phyloP scores from a whole-genome alignment of 164 flowering plant species.

The Chimonanthus praecox region DNA sequence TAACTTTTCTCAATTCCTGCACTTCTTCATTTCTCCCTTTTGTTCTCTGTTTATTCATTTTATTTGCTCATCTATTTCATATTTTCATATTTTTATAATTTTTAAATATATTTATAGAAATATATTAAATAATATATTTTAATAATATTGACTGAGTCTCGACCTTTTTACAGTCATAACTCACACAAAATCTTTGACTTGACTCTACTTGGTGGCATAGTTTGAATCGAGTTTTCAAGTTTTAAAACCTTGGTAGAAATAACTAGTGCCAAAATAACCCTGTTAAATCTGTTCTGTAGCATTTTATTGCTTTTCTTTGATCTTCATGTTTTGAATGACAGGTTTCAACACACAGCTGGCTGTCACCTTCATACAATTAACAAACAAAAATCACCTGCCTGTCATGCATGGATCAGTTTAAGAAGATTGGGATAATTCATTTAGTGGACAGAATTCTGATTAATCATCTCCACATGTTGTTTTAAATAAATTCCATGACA shows the following conservation, averaged over 20 bases:
- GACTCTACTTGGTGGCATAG: no score
- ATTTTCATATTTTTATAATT: no score
- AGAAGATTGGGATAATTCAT: constrained; percentile 1
- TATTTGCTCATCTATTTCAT: no score
- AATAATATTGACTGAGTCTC: no score
- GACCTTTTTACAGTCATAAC: no score
- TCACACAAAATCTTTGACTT: no score
- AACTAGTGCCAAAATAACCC: not conserved
- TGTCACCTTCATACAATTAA: not conserved
- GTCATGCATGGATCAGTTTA: not conserved
- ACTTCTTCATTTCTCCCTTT: no score
- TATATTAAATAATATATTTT: no score
- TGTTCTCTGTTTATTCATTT: no score
- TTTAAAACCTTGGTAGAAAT: not conserved
- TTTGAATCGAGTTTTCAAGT: not conserved
- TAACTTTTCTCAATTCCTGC: no score
- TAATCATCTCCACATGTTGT: not conserved
- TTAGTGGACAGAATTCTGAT: not conserved
- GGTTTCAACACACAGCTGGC: not conserved
- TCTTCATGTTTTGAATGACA: not conserved
- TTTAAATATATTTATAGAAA: no score
- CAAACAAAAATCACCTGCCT: not conserved
- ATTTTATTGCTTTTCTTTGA: not conserved
- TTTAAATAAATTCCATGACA: not conserved
- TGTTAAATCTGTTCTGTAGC: not conserved